Evolutionary conservation across 345 rosid genomes (phyloP).

Genomic region (Heritiera fomes): DNA sequence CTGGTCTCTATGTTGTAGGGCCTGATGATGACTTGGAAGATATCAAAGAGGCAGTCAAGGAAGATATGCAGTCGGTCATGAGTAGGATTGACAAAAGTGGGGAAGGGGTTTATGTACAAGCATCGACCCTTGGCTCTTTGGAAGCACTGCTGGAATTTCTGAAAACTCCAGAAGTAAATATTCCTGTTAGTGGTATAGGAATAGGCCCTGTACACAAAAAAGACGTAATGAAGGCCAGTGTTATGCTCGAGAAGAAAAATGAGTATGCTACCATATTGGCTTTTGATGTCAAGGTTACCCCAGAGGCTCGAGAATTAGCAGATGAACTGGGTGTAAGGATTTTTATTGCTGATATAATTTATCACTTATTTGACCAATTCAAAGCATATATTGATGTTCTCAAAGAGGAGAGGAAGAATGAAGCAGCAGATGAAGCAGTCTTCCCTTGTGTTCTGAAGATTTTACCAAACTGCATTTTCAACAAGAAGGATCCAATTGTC

Average conservation of each 20-base stretch:
- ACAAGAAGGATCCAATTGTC: constrained; percentile 86
- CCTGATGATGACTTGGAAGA: constrained; percentile 76
- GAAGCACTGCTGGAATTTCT: constrained; percentile 93
- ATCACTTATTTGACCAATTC: constrained; percentile 89
- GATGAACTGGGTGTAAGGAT: constrained; percentile 89
- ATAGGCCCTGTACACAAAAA: constrained; percentile 93
- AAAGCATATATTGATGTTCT: constrained; percentile 77
- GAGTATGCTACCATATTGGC: constrained; percentile 93
- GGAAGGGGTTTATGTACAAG: constrained; percentile 95
- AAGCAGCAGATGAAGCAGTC: constrained; percentile 90
- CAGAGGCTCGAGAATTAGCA: constrained; percentile 87
- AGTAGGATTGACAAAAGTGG: constrained; percentile 84
- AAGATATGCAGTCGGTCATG: constrained; percentile 85
- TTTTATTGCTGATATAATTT: constrained; percentile 94
- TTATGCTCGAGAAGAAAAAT: constrained; percentile 92
- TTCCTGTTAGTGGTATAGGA: constrained; percentile 91
- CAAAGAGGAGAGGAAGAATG: constrained; percentile 92
- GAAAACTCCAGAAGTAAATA: constrained; percentile 80
- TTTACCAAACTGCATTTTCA: constrained; percentile 75
- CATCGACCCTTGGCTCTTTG: constrained; percentile 91
- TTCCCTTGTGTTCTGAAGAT: constrained; percentile 89
- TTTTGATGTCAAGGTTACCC: constrained; percentile 90
- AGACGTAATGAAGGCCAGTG: constrained; percentile 92
- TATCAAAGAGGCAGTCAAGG: constrained; percentile 67
- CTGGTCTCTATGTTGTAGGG: constrained; percentile 77